A percentile compares a stretch with the other conserved stretches of the same genome.
These are phyloP conservation scores for Serendipita sp. DNA, from an alignment of 768 basidiomycete genomes.

Conservation along the genomic window DNA sequence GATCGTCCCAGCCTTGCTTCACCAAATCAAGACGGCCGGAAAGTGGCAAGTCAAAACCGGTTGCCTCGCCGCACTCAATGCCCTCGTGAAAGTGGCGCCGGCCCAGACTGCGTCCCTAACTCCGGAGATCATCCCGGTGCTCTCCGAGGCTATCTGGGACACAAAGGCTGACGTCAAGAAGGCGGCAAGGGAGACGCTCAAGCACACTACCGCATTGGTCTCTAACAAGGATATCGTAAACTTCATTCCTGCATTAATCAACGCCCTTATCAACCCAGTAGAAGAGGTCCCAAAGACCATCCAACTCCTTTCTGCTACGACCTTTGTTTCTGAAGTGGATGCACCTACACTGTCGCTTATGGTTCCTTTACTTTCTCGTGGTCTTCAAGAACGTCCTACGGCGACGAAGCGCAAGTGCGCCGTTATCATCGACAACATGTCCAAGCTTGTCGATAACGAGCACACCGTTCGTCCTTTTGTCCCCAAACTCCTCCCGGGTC, in stretches of 20 bases:
- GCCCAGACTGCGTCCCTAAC: slow-evolving; percentile 74
- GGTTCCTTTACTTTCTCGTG: slow-evolving; percentile 89
- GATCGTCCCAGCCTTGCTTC: slow-evolving; percentile 73
- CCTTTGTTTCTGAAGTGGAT: slow-evolving; percentile 99
- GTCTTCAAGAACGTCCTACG: slow-evolving; percentile 85
- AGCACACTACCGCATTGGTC: slow-evolving; percentile 83
- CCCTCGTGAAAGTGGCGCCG: slow-evolving; percentile 71
- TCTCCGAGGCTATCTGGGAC: slow-evolving; percentile 94
- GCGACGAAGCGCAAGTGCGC: slow-evolving; percentile 96
- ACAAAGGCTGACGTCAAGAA: slow-evolving; percentile 99
- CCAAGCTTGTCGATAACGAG: slow-evolving; percentile 90
- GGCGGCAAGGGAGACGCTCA: slow-evolving; percentile 84
- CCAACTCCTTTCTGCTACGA: slow-evolving; percentile 88
- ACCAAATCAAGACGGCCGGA: slow-evolving; percentile 87
- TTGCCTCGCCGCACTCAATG: slow-evolving; percentile 62
- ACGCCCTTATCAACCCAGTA: slow-evolving; percentile 95
- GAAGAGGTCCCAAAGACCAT: slow-evolving; percentile 97
- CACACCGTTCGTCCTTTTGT: slow-evolving; percentile 94
- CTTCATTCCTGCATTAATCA: slow-evolving; percentile 95
- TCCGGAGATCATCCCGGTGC: slow-evolving; percentile 87
- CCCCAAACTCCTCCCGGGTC: slow-evolving; percentile 84
- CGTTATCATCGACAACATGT: slow-evolving; percentile 96
- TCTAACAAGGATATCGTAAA: slow-evolving; percentile 98
- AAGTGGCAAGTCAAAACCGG: slow-evolving; percentile 98
- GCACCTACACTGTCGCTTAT: slow-evolving; percentile 92